These are phyloP conservation scores for Guadua angustifolia DNA, from an alignment of 176 grass and related monocot genomes.

Conservation along the genomic window DNA sequence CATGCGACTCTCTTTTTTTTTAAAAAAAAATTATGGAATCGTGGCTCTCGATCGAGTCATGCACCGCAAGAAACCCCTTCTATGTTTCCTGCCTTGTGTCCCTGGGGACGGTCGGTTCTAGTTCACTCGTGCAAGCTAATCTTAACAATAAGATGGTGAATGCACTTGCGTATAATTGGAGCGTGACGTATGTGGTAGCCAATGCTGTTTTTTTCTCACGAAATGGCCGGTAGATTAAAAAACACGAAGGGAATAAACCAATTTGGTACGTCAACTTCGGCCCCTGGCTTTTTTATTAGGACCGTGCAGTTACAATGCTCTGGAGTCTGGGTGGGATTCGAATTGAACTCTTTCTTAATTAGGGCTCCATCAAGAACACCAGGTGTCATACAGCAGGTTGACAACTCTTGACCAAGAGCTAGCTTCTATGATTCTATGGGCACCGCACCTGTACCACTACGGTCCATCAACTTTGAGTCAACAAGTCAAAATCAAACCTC, in stretches of 20 bases:
- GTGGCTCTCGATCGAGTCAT: neutral
- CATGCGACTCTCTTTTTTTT: neutral
- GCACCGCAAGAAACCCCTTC: neutral
- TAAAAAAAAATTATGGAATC: neutral
- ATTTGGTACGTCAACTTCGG: neutral
- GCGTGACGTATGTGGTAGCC: neutral
- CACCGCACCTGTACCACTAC: no score
- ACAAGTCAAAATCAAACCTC: neutral
- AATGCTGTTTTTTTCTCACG: neutral
- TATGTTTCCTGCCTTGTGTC: neutral
- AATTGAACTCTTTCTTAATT: no score
- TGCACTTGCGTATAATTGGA: neutral
- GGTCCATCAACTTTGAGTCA: neutral
- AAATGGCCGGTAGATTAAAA: neutral
- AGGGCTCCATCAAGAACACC: no score
- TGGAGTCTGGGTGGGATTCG: neutral
- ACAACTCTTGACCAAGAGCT: neutral
- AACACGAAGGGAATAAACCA: neutral
- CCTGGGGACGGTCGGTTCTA: neutral
- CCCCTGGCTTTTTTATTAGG: neutral
- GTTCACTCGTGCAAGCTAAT: neutral
- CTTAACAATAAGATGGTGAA: neutral
- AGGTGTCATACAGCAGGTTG: no score
- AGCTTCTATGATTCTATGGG: neutral
- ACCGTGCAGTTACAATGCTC: neutral